Conservation (phyloP, 2,329 filamentous ascomycete genomes). For the Cladophialophora exuberans region DNA sequence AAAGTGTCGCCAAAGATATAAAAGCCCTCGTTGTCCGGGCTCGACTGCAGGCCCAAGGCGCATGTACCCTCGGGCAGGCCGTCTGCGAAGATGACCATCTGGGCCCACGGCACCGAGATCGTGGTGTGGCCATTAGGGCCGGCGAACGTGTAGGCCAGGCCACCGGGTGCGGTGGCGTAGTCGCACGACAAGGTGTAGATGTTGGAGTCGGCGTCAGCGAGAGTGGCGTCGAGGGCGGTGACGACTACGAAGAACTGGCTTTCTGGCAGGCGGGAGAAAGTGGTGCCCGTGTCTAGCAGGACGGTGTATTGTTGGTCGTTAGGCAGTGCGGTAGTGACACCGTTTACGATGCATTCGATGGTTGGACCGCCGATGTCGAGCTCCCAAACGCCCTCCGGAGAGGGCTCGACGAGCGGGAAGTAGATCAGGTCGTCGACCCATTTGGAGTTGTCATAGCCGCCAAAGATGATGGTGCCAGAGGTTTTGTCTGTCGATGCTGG, state of each 20-base stretch:
- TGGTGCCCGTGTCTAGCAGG: conserved; percentile 6
- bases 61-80: neutral
- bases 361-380: conserved; percentile 4
- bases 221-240: neutral
- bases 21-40: neutral
- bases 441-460: conserved; percentile 69
- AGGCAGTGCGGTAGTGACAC: neutral
- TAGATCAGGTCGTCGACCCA: conserved; percentile 62
- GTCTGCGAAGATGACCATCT: neutral
- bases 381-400: neutral
- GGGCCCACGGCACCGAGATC: conserved; percentile 4
- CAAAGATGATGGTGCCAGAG: conserved; percentile 65
- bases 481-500: conserved; percentile 1
- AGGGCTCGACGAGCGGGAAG: conserved; percentile 1
- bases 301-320: conserved; percentile 2
- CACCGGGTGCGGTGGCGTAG: neutral
- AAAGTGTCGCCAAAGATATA: conserved; percentile 11
- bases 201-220: neutral
- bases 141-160: neutral
- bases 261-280: neutral
- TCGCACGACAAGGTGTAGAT: conserved; percentile 1
- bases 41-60: neutral
- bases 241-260: neutral
- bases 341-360: neutral
- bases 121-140: neutral